Conservation (phyloP, 179 eudicot species). For the Silene noctiflora region DNA sequence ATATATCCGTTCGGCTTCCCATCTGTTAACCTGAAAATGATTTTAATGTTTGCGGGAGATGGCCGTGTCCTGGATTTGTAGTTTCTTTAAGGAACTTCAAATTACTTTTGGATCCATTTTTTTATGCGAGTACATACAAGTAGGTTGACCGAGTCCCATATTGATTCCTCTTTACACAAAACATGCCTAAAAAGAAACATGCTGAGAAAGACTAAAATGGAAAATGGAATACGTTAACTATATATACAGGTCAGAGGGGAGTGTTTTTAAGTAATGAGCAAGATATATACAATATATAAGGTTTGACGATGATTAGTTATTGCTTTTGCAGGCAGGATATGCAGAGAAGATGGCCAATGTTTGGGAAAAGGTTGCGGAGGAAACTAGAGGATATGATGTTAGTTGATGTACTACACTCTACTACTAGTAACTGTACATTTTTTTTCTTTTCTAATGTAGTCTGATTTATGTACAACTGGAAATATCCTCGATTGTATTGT, state of each 20-base stretch:
- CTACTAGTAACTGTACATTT: not conserved
- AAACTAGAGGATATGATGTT: slow-evolving; percentile 35
- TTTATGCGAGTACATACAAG: too few relatives aligned
- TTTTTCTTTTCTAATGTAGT: slow-evolving; percentile 18
- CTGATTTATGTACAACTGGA: slow-evolving; percentile 24
- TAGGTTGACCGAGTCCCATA: too few relatives aligned
- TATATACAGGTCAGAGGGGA: too few relatives aligned
- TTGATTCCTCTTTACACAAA: too few relatives aligned
- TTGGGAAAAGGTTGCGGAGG: slow-evolving; percentile 51
- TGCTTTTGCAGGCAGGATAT: slow-evolving; percentile 44
- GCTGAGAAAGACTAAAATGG: too few relatives aligned
- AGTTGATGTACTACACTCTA: slow-evolving; percentile 12
- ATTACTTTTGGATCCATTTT: not conserved
- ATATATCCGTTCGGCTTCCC: too few relatives aligned
- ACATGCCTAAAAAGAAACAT: too few relatives aligned
- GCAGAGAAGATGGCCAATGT: slow-evolving; percentile 47
- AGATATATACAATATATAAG: too few relatives aligned
- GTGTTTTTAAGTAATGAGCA: too few relatives aligned
- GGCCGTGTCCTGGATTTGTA: not conserved
- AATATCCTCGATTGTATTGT: slow-evolving; percentile 2
- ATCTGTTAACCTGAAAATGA: too few relatives aligned
- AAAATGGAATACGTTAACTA: too few relatives aligned
- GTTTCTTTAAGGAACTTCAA: not conserved
- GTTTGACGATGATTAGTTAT: not conserved
- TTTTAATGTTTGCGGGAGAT: not conserved